Evolutionary conservation across 129 eudicot species (phyloP), one percentile per base, ranked within the genome.

Genomic region (Pulicaria dysenterica): DNA sequence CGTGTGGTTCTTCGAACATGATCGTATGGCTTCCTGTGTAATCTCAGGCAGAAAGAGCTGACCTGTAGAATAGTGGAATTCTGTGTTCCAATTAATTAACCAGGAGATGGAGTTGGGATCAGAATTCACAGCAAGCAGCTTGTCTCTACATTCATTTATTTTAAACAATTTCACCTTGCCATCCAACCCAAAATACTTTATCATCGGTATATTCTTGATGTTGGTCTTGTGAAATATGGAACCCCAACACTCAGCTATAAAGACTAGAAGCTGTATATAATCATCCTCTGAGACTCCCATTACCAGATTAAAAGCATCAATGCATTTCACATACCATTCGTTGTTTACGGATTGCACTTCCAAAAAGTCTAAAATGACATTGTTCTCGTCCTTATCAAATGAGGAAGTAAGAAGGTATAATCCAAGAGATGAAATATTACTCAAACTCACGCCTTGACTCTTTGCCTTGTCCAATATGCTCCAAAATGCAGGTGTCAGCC

Each of bases 271-370:
- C 49, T 84, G 80, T 43, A 77, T 7, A 47, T 82, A 87, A 63
- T 77, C 49, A 46, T 70, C 87, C 42, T 87, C 89, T 3, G 73
- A 50, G 6, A 79, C 82, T 8, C 81, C 89, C 73, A 61, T 41
- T 6, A 82, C 84, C 37, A 84, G 77, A 50, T 87, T 62, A 13
- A 87, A 82, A 56, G 87, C 73, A 48, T 38, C 69, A 45, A 87
- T 82, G 81, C 93, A 87, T 44, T 82, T 87, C 3, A 82, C 63
- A 44, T 86, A 86, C 88, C 92, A 86, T 48, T 69, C 86, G 67
- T 67, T 36, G 4, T 69, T 81, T 9, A 86, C 84, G 44, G 13
- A 4, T 48, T 72, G 2, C 16, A 86, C 66, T 47, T 75, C 86
- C 71, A 86, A 41, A 45, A 86, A 86, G 3, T 51, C 15, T 3